phyloP scores from a whole-genome alignment of 2,329 filamentous ascomycete species.

The Lecanicillium sp. region DNA sequence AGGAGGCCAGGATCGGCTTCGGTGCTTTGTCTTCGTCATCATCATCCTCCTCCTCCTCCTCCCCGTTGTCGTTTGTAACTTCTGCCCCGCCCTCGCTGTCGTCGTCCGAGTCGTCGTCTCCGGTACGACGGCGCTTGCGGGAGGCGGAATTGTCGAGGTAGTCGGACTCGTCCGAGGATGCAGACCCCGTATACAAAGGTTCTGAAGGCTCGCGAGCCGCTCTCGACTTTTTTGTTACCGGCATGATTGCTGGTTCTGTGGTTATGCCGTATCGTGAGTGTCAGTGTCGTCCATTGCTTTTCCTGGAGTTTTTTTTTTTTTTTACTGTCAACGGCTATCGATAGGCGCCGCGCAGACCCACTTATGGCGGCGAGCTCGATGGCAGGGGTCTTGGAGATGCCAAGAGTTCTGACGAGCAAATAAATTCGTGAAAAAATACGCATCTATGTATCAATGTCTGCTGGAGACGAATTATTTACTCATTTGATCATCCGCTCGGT shows the following conservation, averaged over 20 bases:
- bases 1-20: conserved; percentile 32
- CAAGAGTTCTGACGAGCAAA: too few species aligned
- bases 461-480: too few species aligned
- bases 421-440: too few species aligned
- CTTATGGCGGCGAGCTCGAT: too few species aligned
- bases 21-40: conserved; percentile 26
- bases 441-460: too few species aligned
- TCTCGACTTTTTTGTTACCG: conserved; percentile 7
- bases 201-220: conserved; percentile 4
- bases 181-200: background rate
- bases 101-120: conserved; percentile 22
- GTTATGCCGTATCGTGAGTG: background rate
- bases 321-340: conserved; percentile 1
- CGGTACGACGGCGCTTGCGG: conserved; percentile 38
- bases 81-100: conserved; percentile 22
- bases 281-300: too few species aligned
- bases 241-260: conserved; percentile 11
- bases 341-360: conserved; percentile 2
- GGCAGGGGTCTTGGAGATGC: too few species aligned
- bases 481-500: too few species aligned
- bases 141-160: conserved; percentile 40
- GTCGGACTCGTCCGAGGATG: conserved; percentile 39
- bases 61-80: conserved; percentile 18
- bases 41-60: conserved; percentile 27
- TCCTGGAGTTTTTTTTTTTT: conserved; percentile 4